phyloP scores from a whole-genome alignment of 805 yeast species.

The Suhomyces vadensis region DNA sequence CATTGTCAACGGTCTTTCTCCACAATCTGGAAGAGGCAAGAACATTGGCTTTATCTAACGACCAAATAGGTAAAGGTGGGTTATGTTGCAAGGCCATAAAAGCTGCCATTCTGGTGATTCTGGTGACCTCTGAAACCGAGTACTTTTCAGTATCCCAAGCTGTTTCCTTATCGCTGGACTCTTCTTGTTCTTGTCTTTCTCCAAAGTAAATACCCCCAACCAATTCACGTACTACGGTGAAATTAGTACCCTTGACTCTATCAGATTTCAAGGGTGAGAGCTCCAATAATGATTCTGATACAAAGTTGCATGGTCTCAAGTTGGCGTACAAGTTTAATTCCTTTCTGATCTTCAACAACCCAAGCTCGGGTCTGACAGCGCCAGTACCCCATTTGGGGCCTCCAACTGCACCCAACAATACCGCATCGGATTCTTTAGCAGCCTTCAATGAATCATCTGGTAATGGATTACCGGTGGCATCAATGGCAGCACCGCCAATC shows the following conservation, averaged over 20 bases:
- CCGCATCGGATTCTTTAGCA: slow-evolving; percentile 87
- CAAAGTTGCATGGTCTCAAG: slow-evolving; percentile 95
- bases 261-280: slow-evolving; percentile 87
- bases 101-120: slow-evolving; percentile 98
- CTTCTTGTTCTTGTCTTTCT: slow-evolving; percentile 89
- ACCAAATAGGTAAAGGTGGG: slow-evolving; percentile 96
- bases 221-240: slow-evolving; percentile 91
- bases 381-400: slow-evolving; percentile 99
- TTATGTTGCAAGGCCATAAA: slow-evolving; percentile 88
- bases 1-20: slow-evolving; percentile 90
- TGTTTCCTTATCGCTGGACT: slow-evolving; percentile 56
- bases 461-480: slow-evolving; percentile 90
- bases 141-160: slow-evolving; percentile 96
- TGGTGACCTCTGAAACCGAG: slow-evolving; percentile 86
- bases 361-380: slow-evolving; percentile 94
- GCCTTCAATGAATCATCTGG: slow-evolving; percentile 83
- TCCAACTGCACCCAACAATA: slow-evolving; percentile 96
- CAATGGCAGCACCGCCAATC: slow-evolving; percentile 98
- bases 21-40: slow-evolving; percentile 94
- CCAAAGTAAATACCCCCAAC: slow-evolving; percentile 99
- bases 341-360: slow-evolving; percentile 89
- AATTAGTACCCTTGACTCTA: slow-evolving; percentile 86
- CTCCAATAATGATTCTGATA: slow-evolving; percentile 76
- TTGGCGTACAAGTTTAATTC: slow-evolving; percentile 94
- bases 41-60: slow-evolving; percentile 96